phyloP scores from a whole-genome alignment of 768 basidiomycete genomes.

The Cantharellus anzutake region DNA sequence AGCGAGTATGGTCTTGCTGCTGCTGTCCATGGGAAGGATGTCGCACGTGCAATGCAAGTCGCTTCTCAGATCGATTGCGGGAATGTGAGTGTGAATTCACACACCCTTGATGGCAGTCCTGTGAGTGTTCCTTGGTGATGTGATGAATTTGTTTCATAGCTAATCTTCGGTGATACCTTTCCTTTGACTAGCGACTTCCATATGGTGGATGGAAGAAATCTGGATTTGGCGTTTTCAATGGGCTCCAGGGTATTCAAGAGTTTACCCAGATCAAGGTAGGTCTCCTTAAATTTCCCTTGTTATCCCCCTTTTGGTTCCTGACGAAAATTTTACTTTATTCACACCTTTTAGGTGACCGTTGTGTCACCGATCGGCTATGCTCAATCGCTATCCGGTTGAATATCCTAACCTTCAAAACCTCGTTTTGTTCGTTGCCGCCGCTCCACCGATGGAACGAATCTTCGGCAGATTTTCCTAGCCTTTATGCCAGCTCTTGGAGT shows the following conservation, averaged over 20 bases:
- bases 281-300: not conserved
- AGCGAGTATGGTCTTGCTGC: conserved; percentile 17
- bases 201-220: conserved; percentile 16
- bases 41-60: conserved; percentile 11
- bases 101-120: not conserved
- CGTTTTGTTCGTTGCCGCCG: no score
- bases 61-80: conserved; percentile 16
- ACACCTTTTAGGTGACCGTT: no score
- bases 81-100: conserved; percentile 10
- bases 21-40: conserved; percentile 15
- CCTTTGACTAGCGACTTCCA: conserved; percentile 13
- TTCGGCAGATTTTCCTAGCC: no score
- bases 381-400: no score
- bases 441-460: no score
- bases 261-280: conserved; percentile 16
- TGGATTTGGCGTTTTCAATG: conserved; percentile 20
- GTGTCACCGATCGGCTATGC: no score
- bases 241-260: conserved; percentile 14
- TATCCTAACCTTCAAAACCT: no score
- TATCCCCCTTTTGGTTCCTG: no score
- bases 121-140: not conserved
- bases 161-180: conserved; percentile 11
- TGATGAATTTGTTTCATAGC: conserved; percentile 15
- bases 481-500: no score
- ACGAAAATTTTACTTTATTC: no score